A percentile compares a stretch with the other conserved stretches of the same genome.
phyloP scores from a whole-genome alignment of 2,329 filamentous ascomycete species.

The Microcyclospora pomicola region DNA sequence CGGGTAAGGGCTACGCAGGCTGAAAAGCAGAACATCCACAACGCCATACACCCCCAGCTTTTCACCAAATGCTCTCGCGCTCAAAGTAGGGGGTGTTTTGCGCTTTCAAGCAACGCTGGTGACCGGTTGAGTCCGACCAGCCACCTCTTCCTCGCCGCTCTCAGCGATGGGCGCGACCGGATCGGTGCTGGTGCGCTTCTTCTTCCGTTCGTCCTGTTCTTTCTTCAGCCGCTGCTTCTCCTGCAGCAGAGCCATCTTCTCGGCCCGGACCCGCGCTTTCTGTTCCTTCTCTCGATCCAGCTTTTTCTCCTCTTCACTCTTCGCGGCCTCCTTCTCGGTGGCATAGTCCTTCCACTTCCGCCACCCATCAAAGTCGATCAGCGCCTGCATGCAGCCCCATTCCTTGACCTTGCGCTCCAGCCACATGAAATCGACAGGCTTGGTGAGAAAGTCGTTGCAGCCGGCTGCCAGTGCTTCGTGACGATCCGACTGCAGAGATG shows the following conservation, averaged over 20 bases:
- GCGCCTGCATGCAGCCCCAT: conserved; percentile 98
- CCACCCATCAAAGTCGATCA: conserved; percentile 98
- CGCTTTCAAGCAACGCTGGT: too few species aligned
- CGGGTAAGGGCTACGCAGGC: too few species aligned
- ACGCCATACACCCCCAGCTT: too few species aligned
- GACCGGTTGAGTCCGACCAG: too few species aligned
- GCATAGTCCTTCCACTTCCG: conserved; percentile 85
- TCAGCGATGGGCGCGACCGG: neutral
- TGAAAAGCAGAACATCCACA: too few species aligned
- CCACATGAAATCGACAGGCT: conserved; percentile 97
- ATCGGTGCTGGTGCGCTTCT: conserved; percentile 7
- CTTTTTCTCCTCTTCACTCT: conserved; percentile 23
- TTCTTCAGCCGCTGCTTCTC: conserved; percentile 14
- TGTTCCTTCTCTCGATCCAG: conserved; percentile 17
- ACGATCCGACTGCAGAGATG: conserved; percentile 84
- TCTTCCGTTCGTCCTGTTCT: conserved; percentile 15
- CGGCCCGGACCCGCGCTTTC: conserved; percentile 19
- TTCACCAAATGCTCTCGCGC: too few species aligned
- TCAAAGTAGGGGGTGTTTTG: too few species aligned
- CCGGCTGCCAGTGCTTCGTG: conserved; percentile 90
- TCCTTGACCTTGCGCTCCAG: conserved; percentile 95
- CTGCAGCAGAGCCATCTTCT: conserved; percentile 19
- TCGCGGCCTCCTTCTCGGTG: conserved; percentile 18
- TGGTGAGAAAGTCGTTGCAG: conserved; percentile 92
- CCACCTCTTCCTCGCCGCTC: neutral